These are phyloP conservation scores for Macrocybe gigantea DNA, from an alignment of 768 basidiomycete species.

Conservation along the genomic window DNA sequence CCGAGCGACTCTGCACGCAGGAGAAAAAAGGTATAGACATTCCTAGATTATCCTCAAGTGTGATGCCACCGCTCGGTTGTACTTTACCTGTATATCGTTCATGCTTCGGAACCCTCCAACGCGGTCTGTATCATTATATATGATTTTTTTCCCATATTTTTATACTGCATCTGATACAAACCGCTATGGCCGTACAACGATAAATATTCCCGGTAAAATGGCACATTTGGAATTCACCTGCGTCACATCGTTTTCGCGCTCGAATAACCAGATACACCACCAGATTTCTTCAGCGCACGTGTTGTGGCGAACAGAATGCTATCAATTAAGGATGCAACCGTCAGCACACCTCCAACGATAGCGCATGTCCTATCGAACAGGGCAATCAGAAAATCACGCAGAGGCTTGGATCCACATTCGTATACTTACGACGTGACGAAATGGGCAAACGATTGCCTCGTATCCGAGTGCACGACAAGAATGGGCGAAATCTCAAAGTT, in stretches of 20 bases:
- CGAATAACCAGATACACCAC: conserved; percentile 20
- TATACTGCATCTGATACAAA: too few relatives aligned
- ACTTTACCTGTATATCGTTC: too few relatives aligned
- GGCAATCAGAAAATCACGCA: background rate
- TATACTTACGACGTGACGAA: conserved; percentile 89
- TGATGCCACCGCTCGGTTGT: too few relatives aligned
- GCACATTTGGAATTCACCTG: conserved; percentile 13
- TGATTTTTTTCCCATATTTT: too few relatives aligned
- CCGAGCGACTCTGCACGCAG: too few relatives aligned
- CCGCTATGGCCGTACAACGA: too few relatives aligned
- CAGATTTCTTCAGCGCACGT: conserved; percentile 63
- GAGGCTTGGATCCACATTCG: background rate
- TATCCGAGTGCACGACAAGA: conserved; percentile 86
- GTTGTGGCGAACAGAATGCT: conserved; percentile 80
- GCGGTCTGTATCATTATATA: too few relatives aligned
- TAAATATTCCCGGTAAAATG: too few relatives aligned
- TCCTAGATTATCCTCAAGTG: too few relatives aligned
- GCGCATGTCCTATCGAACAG: conserved; percentile 73
- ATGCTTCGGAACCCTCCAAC: too few relatives aligned
- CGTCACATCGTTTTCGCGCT: conserved; percentile 42
- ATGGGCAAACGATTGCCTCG: conserved; percentile 93
- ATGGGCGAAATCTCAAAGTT: conserved; percentile 98
- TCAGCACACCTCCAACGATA: conserved; percentile 95
- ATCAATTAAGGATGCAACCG: conserved; percentile 87
- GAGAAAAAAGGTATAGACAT: too few relatives aligned